Conservation (phyloP, 2,329 filamentous ascomycete species). For the Lasiodiplodia gonubiensis region DNA sequence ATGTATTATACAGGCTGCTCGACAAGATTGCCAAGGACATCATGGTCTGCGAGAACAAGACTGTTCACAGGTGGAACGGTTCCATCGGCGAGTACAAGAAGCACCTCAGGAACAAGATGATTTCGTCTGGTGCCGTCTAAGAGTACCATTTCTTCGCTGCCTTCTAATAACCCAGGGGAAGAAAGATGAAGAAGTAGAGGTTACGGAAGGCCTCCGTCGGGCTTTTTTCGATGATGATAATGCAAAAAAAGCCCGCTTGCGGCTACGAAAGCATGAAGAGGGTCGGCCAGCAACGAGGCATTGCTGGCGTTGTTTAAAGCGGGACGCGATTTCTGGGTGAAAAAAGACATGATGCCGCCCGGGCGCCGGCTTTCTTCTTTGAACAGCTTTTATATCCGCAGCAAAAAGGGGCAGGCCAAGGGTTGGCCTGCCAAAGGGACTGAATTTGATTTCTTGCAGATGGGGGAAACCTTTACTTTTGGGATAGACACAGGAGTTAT, state of each 20-base stretch:
- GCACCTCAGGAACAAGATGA: slow-evolving; percentile 99
- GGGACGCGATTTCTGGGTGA: slow-evolving; percentile 7
- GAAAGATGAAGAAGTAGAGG: slow-evolving; percentile 8
- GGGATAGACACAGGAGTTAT: slow-evolving; percentile 18
- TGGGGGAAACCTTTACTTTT: background rate
- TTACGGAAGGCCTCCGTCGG: slow-evolving; percentile 1
- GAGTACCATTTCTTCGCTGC: background rate
- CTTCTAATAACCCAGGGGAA: slow-evolving; percentile 5
- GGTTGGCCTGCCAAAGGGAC: slow-evolving; percentile 1
- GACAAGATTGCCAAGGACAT: slow-evolving; percentile 99
- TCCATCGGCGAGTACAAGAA: slow-evolving; percentile 96
- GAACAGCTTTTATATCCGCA: slow-evolving; percentile 16
- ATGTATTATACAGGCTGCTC: slow-evolving; percentile 73
- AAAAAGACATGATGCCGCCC: slow-evolving; percentile 19
- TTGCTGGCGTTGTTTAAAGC: slow-evolving; percentile 22
- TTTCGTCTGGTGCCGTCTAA: slow-evolving; percentile 84
- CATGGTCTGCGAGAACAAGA: slow-evolving; percentile 98
- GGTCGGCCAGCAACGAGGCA: slow-evolving; percentile 21
- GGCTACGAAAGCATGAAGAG: slow-evolving; percentile 27
- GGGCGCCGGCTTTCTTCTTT: slow-evolving; percentile 25
- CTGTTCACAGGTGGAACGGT: slow-evolving; percentile 87
- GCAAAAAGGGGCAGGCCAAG: background rate
- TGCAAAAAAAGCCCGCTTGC: slow-evolving; percentile 16
- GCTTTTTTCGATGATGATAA: slow-evolving; percentile 14
- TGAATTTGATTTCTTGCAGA: slow-evolving; percentile 7